phyloP scores from a whole-genome alignment of 306 rosid species.

The Vachellia pachyceras region DNA sequence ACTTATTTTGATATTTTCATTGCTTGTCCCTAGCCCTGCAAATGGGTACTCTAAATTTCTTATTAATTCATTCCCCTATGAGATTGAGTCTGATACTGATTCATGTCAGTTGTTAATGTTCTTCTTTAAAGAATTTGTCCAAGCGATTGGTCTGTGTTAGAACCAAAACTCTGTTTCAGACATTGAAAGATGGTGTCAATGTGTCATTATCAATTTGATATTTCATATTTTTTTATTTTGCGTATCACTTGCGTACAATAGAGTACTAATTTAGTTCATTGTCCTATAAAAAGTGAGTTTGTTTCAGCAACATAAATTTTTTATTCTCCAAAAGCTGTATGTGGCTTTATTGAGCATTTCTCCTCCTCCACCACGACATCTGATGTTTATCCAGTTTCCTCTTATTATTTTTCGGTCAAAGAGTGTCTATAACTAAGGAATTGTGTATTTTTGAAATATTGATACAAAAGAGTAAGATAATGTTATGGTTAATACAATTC shows the following conservation, averaged over 20 bases:
- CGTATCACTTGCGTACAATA: background rate
- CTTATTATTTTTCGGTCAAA: background rate
- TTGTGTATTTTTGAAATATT: background rate
- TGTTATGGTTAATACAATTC: no score
- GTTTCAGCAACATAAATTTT: background rate
- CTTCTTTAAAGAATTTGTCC: background rate
- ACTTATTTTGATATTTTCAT: background rate
- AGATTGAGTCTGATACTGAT: no score
- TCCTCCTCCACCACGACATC: background rate
- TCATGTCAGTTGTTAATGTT: background rate
- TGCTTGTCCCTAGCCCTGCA: background rate
- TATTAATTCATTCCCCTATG: no score
- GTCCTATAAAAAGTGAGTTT: background rate
- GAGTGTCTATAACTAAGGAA: background rate
- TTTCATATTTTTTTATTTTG: background rate
- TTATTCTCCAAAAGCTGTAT: background rate
- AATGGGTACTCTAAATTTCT: background rate
- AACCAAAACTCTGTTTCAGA: background rate
- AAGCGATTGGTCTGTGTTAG: background rate
- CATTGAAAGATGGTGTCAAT: background rate
- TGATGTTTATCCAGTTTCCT: background rate
- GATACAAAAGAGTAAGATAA: no score
- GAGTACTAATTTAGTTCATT: background rate
- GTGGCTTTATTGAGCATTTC: background rate
- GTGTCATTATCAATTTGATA: background rate